Evolutionary conservation across 2,329 filamentous ascomycete species (phyloP), one percentile per base, ranked within the genome.

Genomic region (Penicillium sp.): DNA sequence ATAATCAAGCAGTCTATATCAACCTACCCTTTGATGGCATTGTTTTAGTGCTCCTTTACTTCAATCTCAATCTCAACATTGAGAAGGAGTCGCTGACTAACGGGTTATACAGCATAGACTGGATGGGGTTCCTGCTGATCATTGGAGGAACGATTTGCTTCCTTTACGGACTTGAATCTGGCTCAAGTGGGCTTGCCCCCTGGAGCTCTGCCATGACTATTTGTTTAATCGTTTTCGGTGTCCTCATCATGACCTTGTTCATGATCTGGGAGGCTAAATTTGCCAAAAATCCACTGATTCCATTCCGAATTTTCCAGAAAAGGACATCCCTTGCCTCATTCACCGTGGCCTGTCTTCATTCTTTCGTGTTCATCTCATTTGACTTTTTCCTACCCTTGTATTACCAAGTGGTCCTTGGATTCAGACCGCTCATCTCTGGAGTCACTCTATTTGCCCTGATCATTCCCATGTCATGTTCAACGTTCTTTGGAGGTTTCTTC

Each of bases 311-410:
- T 16, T 56, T 59, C 19, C 35, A 52, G 22, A 45, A 25, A 2
- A 5, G 40, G 37, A 56, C 56, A 13, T 28, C 19, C 8, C 14
- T 56, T 4, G 60, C 60, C 22, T 53, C 56, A 6, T 56, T 62
- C 25, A 40, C 37, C 22, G 60, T 62, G 13, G n/a, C 38, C 10
- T 59, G 56, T 48, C 35, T 62, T 8, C 60, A 62, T 26, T 30
- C 37, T 8, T 59, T 62, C 45, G 52, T 62, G 7, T 62, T 59
- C 30, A 56, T 57, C 8, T 62, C 56, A 5, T 59, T 52, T 16
- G 56, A 58, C 46, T 62, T 52, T 10, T 62, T 62, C 19, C 52
- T 62, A n/a, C 60, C 60, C 1, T 40, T 62, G 6, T 62, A 62
- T 22, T 62, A 49, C 22, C 60, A 62, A 19, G 52, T 56, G 30